A percentile compares a stretch with the other conserved stretches of the same genome.
Conservation (phyloP, 805 yeast species). For the Cyberlindnera mycetangii region DNA sequence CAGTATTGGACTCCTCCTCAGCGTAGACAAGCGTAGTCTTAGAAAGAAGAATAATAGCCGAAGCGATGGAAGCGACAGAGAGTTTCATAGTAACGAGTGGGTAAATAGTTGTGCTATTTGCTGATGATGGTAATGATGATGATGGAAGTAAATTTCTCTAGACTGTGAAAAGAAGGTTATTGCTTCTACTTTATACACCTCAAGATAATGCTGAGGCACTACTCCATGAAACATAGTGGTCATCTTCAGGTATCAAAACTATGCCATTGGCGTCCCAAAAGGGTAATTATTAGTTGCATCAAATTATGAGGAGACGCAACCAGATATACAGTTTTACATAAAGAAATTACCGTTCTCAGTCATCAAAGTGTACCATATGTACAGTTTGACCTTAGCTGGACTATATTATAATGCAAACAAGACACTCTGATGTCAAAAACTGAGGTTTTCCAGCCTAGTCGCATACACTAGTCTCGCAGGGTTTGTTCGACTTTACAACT, state of each 20-base stretch:
- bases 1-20: slow-evolving; percentile 8
- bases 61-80: slow-evolving; percentile 14
- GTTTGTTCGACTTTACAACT: too few relatives aligned
- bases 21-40: slow-evolving; percentile 13
- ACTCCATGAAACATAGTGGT: slow-evolving; percentile 3
- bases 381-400: not conserved
- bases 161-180: not conserved
- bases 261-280: slow-evolving; percentile 16
- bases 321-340: not conserved
- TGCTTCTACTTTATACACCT: not conserved
- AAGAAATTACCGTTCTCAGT: not conserved
- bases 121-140: slow-evolving; percentile 2
- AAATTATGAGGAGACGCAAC: not conserved
- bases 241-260: not conserved
- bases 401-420: too few relatives aligned
- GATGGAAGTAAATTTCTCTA: not conserved
- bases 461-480: too few relatives aligned
- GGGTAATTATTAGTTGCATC: slow-evolving; percentile 16
- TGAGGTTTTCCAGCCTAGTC: too few relatives aligned
- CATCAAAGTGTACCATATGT: not conserved
- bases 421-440: too few relatives aligned
- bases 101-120: too few relatives aligned
- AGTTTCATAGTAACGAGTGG: slow-evolving; percentile 15
- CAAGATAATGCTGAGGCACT: slow-evolving; percentile 2
- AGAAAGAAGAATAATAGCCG: slow-evolving; percentile 14